Base-by-base conservation (phyloP, 1,139 yeast genomes). In the Blastobotrys buckinghamii region DNA sequence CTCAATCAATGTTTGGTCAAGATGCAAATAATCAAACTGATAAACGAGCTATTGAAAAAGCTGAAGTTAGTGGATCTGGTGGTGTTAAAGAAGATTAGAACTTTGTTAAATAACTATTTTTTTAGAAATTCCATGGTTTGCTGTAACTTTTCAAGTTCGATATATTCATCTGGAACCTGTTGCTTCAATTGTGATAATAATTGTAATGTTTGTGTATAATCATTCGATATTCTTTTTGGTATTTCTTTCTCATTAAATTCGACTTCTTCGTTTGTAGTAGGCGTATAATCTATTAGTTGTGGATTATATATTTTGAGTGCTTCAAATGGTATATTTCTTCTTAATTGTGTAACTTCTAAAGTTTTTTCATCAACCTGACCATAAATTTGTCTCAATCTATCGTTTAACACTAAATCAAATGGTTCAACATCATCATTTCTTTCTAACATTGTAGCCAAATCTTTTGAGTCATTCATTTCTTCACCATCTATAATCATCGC, bases 31-130 rank as follows among this genome's bases (percentile, higher is more conserved):
- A 78, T 61, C 80, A 81, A 73, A 84, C 95, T 56, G 96, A 88
- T 71, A 87, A 88, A 76, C 84, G 84, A 62, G 73, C 95, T 40
- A 82, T 90, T 60, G 92, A 84, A 63, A 78, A 77, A 60, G 95
- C 95, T 54, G 97, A 90, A 74, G 75, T 75, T 57, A 78, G 89
- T 55, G 97, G 96, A 63, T 67, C 79, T 54, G 97, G 96, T 66
- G 97, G 97, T 67, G 76, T 84, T 69, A 89, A 89, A 77, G 88
- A 83, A 69, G 96, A 89, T 66, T 88, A 82, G 70, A 12, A 8
- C 10, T 3, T 19, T 3, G 9, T 2, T 36, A 20, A 13, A 9
- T 16, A 20, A 13, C 33, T 32, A 20, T 36, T 36, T 36, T 19
- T 24, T 30, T 29, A 56, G 45, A 37, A 51, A 50, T n/a, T 44